A percentile compares a stretch with the other conserved stretches of the same genome.
phyloP scores from a whole-genome alignment of 768 basidiomycete species.

The Xanthoconium stramineum region DNA sequence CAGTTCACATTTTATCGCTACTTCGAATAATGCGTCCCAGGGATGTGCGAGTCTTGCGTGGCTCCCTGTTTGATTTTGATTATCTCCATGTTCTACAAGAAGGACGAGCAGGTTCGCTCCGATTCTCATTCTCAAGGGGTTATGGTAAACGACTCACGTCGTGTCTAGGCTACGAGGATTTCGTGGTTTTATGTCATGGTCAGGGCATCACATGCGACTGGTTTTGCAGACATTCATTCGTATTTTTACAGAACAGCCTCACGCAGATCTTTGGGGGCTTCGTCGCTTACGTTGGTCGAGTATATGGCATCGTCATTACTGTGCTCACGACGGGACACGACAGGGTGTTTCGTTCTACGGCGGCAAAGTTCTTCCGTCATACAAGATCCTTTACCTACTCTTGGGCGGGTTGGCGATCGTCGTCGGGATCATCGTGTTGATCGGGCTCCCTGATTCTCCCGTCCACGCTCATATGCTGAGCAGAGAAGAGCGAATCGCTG shows the following conservation, averaged over 20 bases:
- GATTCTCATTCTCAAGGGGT: not conserved
- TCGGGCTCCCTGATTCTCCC: conserved; percentile 66
- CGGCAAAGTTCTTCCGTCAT: conserved; percentile 48
- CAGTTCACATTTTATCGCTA: not conserved
- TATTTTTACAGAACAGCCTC: conserved; percentile 50
- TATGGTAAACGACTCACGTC: conserved; percentile 1
- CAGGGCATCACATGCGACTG: not conserved
- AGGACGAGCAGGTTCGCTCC: conserved; percentile 51
- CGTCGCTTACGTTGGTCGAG: conserved; percentile 49
- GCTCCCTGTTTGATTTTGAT: conserved; percentile 44
- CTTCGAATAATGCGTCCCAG: conserved; percentile 26
- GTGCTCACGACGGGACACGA: not conserved
- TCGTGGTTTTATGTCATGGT: conserved; percentile 71
- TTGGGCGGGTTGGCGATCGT: conserved; percentile 60
- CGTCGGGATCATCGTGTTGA: conserved; percentile 53
- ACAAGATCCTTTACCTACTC: conserved; percentile 60
- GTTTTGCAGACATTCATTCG: not conserved
- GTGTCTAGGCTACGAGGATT: conserved; percentile 47
- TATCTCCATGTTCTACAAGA: conserved; percentile 63
- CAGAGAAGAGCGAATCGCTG: conserved; percentile 58
- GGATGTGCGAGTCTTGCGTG: conserved; percentile 67
- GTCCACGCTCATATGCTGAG: conserved; percentile 56
- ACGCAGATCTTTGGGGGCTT: conserved; percentile 62
- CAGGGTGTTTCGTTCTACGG: conserved; percentile 57
- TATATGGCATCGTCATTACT: not conserved